Conservation (phyloP, 192 early-diverging fungal genomes). For the Chytriomyces confervae region DNA sequence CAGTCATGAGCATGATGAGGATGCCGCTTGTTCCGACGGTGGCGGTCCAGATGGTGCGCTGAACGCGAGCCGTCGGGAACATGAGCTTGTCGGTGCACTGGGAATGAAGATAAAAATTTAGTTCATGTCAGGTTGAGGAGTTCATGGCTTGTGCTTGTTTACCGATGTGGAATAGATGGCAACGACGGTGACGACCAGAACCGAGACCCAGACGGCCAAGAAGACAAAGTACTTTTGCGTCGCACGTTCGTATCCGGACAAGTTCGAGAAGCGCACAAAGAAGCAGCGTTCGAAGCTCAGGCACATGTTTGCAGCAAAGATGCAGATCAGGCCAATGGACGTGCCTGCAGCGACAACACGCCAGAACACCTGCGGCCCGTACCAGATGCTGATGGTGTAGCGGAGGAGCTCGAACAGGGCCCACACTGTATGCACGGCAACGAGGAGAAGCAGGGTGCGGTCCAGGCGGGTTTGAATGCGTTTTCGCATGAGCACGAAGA, state of each 20-base stretch:
- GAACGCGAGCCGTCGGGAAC: neutral
- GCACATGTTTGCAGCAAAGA: neutral
- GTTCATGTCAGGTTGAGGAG: no score
- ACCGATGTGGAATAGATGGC: neutral
- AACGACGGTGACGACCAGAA: neutral
- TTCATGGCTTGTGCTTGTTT: no score
- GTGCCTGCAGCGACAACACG: neutral
- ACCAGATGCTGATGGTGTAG: neutral
- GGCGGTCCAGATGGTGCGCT: neutral
- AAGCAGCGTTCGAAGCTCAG: neutral
- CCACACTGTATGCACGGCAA: neutral
- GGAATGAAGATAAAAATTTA: no score
- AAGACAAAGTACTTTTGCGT: neutral
- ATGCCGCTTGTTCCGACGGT: neutral
- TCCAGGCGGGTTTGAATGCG: neutral
- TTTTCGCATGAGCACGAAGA: neutral
- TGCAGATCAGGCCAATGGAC: neutral
- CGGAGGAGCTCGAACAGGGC: neutral
- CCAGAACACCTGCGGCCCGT: neutral
- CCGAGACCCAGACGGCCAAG: neutral
- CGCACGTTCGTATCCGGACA: neutral
- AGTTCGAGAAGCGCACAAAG: neutral
- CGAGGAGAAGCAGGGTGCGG: neutral
- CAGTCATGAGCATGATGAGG: neutral
- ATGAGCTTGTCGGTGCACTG: neutral